These are phyloP conservation scores for Calonectria pseudoturangicola DNA, from an alignment of 2,329 filamentous ascomycete genomes.

Conservation along the genomic window DNA sequence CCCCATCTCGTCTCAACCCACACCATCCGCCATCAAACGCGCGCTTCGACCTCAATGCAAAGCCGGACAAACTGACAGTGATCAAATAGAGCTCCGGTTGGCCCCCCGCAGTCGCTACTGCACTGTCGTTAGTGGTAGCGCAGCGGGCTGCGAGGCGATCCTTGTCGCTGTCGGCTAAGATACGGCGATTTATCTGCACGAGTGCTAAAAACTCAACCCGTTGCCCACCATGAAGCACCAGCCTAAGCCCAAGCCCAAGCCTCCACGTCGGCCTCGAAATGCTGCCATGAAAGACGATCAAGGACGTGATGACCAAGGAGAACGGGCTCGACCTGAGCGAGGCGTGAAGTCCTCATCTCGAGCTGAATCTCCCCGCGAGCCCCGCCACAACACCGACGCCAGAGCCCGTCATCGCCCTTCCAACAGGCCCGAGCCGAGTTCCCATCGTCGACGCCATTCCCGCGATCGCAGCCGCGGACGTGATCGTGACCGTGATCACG, in stretches of 20 bases:
- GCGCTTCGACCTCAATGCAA: constrained; percentile 5
- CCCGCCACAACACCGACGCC: constrained; percentile 56
- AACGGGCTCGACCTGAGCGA: constrained; percentile 61
- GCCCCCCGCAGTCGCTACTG: constrained; percentile 39
- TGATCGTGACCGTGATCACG: constrained; percentile 60
- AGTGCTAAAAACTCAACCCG: constrained; percentile 63
- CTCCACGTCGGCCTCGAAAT: constrained; percentile 61
- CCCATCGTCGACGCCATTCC: constrained; percentile 62
- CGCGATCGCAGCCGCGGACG: constrained; percentile 62
- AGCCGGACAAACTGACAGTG: constrained; percentile 21
- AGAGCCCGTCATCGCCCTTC: constrained; percentile 59
- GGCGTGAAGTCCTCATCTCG: constrained; percentile 58
- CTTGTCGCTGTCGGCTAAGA: constrained; percentile 61
- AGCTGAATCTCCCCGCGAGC: constrained; percentile 56
- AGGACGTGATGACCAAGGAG: constrained; percentile 61
- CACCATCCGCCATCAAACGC: not conserved
- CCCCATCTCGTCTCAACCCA: constrained; percentile 6
- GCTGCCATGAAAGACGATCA: constrained; percentile 64
- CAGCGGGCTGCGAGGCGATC: constrained; percentile 46
- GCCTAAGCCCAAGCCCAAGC: constrained; percentile 57
- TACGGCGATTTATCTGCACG: constrained; percentile 61
- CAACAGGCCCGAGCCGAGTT: constrained; percentile 57
- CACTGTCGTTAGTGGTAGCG: constrained; percentile 48
- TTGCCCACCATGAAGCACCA: constrained; percentile 56
- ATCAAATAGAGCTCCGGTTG: constrained; percentile 21